These are phyloP conservation scores for Heterococcus sp. DNA, from an alignment of 108 stramenopile genomes.

Conservation along the genomic window DNA sequence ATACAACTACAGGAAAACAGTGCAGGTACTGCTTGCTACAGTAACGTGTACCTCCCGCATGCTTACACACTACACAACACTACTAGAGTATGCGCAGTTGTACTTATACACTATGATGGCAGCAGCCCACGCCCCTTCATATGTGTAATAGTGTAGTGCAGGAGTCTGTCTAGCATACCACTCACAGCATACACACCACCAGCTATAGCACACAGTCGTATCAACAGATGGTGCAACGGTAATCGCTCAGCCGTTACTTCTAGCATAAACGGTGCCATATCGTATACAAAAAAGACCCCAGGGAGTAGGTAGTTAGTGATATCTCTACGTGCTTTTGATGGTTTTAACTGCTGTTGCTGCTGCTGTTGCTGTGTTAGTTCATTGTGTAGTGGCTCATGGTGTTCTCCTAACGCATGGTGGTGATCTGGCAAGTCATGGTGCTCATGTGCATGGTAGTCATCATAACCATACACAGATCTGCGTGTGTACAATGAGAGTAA, in stretches of 20 bases:
- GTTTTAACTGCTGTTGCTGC: neutral
- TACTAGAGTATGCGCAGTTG: no score
- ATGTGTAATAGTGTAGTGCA: constrained; percentile 9
- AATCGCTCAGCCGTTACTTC: constrained; percentile 69
- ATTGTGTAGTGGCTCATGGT: constrained; percentile 2
- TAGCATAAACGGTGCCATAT: constrained; percentile 94
- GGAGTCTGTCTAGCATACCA: constrained; percentile 48
- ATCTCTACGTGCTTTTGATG: no score
- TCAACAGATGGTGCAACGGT: constrained; percentile 80
- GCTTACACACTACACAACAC: no score
- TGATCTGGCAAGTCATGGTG: constrained; percentile 9
- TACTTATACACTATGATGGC: neutral
- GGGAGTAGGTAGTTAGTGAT: constrained; percentile 62
- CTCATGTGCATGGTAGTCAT: neutral
- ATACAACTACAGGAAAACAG: neutral
- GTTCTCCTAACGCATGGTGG: constrained; percentile 3
- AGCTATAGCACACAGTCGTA: constrained; percentile 83
- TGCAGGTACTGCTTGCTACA: neutral
- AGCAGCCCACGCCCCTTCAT: constrained; percentile 18
- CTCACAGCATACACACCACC: constrained; percentile 87
- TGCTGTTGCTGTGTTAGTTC: neutral
- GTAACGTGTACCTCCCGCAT: neutral
- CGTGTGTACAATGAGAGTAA: neutral
- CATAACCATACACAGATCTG: neutral
- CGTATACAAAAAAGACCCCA: constrained; percentile 96